phyloP scores from a whole-genome alignment of 768 basidiomycete genomes.

The Arthromyces matolae region DNA sequence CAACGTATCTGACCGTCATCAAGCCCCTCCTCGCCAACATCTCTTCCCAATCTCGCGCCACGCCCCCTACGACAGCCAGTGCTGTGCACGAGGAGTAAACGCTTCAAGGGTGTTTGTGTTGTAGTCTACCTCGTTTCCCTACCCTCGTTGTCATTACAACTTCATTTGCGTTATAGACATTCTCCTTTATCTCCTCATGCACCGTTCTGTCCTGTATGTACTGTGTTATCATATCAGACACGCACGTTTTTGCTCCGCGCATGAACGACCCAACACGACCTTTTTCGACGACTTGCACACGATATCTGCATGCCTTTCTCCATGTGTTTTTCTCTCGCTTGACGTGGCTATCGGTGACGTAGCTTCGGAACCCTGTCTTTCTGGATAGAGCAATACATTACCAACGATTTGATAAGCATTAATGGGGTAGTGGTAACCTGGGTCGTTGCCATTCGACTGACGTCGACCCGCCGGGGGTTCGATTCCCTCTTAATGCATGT shows the following conservation, averaged over 20 bases:
- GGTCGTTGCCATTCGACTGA: not conserved
- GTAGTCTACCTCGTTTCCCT: conserved; percentile 1
- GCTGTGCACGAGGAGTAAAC: conserved; percentile 23
- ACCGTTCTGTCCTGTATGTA: not conserved
- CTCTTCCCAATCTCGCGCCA: conserved; percentile 38
- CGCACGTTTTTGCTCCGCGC: not conserved
- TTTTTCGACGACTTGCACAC: not conserved
- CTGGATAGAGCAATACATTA: too few species aligned
- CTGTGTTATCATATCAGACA: conserved; percentile 1
- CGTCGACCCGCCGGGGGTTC: conserved; percentile 84
- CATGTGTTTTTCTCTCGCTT: not conserved
- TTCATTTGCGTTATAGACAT: not conserved
- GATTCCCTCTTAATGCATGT: conserved; percentile 80
- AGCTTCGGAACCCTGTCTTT: too few species aligned
- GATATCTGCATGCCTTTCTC: not conserved
- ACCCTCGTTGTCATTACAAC: conserved; percentile 3
- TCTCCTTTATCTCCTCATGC: not conserved
- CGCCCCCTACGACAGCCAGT: conserved; percentile 49
- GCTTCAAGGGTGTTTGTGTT: not conserved
- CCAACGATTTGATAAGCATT: not conserved
- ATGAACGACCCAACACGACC: not conserved
- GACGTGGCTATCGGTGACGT: conserved; percentile 2
- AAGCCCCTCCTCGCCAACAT: conserved; percentile 77
- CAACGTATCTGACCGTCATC: conserved; percentile 69
- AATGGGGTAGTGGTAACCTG: conserved; percentile 11